Evolutionary conservation across 257 asterid genomes (phyloP), one percentile per base, ranked within the genome.

Genomic region (Gentiana dahurica): DNA sequence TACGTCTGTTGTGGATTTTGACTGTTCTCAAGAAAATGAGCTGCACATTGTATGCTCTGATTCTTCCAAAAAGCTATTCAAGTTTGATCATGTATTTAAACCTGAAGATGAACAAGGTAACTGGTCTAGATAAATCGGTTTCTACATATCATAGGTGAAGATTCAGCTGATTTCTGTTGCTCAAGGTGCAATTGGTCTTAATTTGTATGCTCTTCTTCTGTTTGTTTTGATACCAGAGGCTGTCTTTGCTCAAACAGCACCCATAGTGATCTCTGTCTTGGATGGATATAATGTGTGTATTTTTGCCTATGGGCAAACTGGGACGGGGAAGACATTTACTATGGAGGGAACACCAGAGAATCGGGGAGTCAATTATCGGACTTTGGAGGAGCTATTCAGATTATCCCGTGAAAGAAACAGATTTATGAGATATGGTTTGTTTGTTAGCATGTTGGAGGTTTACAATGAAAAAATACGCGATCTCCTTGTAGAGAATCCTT

Each of bases 381-480:
- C 95, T 51, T 69, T 92, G 70, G 90, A 85, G 75, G 85, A 81
- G 75, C 75, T 92, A 54, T 92, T 92, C 63, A 83, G 78, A 69
- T 45, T 81, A 60, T 83, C 97, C 12, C 51, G 67, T 38, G 88
- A 77, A 66, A 80, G 95, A 67, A 80, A 84, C 75, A 66, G 82
- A 54, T 71, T 70, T 49, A 77, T 83, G 83, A 83, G 66, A 66
- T 83, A 81, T 64, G 91, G 85, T 54, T 68, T 88, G 81, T 76
- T 71, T 59, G 97, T 92, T 59, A 92, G 98, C 83, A 92, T 92
- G 95, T 65, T 92, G 67, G 97, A 92, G 75, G 97, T 92, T 58
- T 92, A 92, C 81, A 92, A 92, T 70, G 98, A 92, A 75, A 92
- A 85, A 84, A 92, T 92, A 70, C 75, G 86, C 71, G 97, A 92